These are phyloP conservation scores for Agaricus blazei DNA, from an alignment of 768 basidiomycete genomes.

Conservation along the genomic window DNA sequence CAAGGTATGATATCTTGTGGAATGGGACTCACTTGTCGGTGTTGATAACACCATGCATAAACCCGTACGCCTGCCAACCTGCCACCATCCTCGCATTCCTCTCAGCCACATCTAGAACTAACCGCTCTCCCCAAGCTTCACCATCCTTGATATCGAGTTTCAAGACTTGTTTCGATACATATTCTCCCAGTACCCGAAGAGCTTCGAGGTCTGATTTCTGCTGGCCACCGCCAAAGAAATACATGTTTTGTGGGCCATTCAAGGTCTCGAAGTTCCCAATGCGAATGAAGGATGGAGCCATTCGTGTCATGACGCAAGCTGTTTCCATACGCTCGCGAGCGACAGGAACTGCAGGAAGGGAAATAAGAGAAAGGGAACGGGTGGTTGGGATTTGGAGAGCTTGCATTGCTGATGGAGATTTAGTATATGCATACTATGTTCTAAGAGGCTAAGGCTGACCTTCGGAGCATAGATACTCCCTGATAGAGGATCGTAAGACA, in stretches of 20 bases:
- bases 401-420: slow-evolving; percentile 32
- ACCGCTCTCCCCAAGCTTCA: slow-evolving; percentile 61
- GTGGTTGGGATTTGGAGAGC: slow-evolving; percentile 88
- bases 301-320: slow-evolving; percentile 70
- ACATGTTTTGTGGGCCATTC: slow-evolving; percentile 58
- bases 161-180: slow-evolving; percentile 62
- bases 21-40: slow-evolving; percentile 73
- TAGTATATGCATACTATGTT: background rate
- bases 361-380: slow-evolving; percentile 76
- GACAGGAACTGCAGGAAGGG: slow-evolving; percentile 70
- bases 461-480: slow-evolving; percentile 93
- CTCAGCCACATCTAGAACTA: slow-evolving; percentile 75
- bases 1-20: background rate
- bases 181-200: slow-evolving; percentile 69
- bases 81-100: slow-evolving; percentile 93
- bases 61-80: slow-evolving; percentile 92
- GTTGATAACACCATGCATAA: slow-evolving; percentile 96
- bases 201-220: slow-evolving; percentile 72
- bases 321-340: slow-evolving; percentile 68
- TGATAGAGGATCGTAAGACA: slow-evolving; percentile 88
- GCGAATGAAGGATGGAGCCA: slow-evolving; percentile 88
- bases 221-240: slow-evolving; percentile 76
- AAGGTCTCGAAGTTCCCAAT: slow-evolving; percentile 89
- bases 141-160: slow-evolving; percentile 39
- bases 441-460: slow-evolving; percentile 35